Percentiles rank a stretch among this genome's conserved stretches.
These are phyloP conservation scores for Trichoderma gamsii DNA, from an alignment of 495 filamentous ascomycete species.

Conservation along the genomic window DNA sequence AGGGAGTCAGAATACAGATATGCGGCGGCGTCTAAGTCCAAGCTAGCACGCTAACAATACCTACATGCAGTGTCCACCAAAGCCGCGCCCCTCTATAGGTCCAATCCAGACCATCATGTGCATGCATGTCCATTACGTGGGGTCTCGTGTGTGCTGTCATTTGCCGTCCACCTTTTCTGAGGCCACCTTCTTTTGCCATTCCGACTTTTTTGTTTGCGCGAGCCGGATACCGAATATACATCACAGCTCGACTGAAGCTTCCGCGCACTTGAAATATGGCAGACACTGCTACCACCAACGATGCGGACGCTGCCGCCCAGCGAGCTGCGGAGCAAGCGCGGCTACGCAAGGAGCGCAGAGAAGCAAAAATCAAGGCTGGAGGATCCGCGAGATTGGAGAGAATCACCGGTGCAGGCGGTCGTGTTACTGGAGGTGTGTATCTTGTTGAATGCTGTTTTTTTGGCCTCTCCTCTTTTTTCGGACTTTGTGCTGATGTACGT, in stretches of 20 bases:
- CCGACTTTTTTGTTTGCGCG: neutral
- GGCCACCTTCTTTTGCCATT: slow-evolving; percentile 6
- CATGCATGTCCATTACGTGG: neutral
- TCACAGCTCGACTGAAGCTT: neutral
- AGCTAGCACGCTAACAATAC: no score
- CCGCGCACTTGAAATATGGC: slow-evolving; percentile 20
- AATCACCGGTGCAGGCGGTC: slow-evolving; percentile 74
- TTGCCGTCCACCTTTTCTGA: neutral
- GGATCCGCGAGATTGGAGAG: slow-evolving; percentile 73
- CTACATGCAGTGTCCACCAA: neutral
- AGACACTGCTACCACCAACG: slow-evolving; percentile 19
- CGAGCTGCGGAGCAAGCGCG: slow-evolving; percentile 72
- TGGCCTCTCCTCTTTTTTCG: neutral
- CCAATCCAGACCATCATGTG: neutral
- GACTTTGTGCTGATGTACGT: neutral
- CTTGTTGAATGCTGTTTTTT: slow-evolving; percentile 1
- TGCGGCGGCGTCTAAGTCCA: no score
- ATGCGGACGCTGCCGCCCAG: slow-evolving; percentile 47
- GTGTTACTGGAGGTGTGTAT: slow-evolving; percentile 43
- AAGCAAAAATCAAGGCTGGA: slow-evolving; percentile 82
- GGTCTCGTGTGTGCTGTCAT: slow-evolving; percentile 11
- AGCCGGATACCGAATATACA: neutral
- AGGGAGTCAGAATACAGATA: no score
- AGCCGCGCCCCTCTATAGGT: neutral
- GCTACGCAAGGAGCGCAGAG: slow-evolving; percentile 79